Percentiles rank a stretch among this genome's conserved stretches.
These are phyloP conservation scores for Pseudogymnoascus verrucosus DNA, from an alignment of 2,329 filamentous ascomycete genomes.

Conservation along the genomic window DNA sequence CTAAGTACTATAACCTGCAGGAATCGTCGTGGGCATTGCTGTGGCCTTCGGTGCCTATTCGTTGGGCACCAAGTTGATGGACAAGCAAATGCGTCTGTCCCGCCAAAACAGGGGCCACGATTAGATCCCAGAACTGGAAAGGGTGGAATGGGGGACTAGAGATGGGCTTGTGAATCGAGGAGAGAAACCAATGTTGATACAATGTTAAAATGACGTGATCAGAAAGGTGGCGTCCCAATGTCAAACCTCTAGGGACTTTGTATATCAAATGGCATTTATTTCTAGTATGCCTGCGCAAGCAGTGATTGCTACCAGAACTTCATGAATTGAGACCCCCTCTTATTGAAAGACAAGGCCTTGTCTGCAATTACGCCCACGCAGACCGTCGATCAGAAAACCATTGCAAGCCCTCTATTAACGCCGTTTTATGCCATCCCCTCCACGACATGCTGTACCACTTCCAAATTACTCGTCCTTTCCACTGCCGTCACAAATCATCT, in stretches of 20 bases:
- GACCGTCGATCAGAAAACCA: slow-evolving; percentile 7
- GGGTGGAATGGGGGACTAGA: not conserved
- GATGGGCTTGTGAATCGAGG: not conserved
- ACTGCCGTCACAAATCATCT: slow-evolving; percentile 40
- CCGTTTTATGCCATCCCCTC: not conserved
- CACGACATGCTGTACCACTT: not conserved
- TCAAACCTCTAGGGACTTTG: slow-evolving; percentile 7
- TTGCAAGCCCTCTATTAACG: slow-evolving; percentile 12
- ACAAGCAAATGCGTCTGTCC: slow-evolving; percentile 85
- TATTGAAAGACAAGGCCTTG: not conserved
- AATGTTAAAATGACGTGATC: slow-evolving; percentile 6
- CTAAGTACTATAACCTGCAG: slow-evolving; percentile 36
- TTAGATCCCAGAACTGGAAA: slow-evolving; percentile 15
- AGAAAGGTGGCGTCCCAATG: slow-evolving; percentile 6
- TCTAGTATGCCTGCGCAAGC: not conserved
- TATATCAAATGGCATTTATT: slow-evolving; percentile 9
- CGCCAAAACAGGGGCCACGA: slow-evolving; percentile 46
- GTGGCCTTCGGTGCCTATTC: slow-evolving; percentile 77
- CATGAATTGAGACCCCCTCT: not conserved
- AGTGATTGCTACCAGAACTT: not conserved
- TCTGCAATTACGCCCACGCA: not conserved
- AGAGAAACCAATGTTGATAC: slow-evolving; percentile 7
- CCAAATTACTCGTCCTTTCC: not conserved
- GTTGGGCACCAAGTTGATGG: slow-evolving; percentile 70
- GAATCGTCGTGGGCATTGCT: slow-evolving; percentile 80